Percentiles rank a stretch among this genome's conserved stretches.
These are phyloP conservation scores for Colletotrichum liaoningense DNA, from an alignment of 2,329 filamentous ascomycete species.

Conservation along the genomic window DNA sequence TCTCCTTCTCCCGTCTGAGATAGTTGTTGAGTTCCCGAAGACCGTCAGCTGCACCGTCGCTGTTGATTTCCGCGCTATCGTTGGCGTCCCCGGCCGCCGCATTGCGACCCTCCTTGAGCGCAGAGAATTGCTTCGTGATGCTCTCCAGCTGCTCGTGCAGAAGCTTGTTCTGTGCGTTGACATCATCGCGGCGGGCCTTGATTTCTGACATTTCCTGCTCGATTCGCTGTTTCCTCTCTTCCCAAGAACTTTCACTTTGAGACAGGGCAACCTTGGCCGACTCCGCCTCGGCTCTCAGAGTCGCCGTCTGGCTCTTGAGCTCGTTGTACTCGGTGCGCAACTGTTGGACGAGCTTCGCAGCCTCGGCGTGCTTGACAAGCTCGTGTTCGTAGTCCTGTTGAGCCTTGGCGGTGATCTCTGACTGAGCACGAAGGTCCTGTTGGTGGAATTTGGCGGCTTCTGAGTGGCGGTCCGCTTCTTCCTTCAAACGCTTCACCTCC, in stretches of 20 bases:
- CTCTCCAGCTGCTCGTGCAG: slow-evolving; percentile 90
- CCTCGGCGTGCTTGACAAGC: slow-evolving; percentile 93
- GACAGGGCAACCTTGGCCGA: slow-evolving; percentile 82
- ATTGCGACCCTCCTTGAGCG: slow-evolving; percentile 71
- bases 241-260: slow-evolving; percentile 90
- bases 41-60: slow-evolving; percentile 69
- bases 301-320: slow-evolving; percentile 81
- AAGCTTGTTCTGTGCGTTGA: slow-evolving; percentile 89
- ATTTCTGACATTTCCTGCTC: slow-evolving; percentile 87
- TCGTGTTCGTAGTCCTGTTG: slow-evolving; percentile 97
- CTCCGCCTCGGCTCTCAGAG: slow-evolving; percentile 83
- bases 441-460: slow-evolving; percentile 87
- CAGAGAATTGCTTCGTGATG: slow-evolving; percentile 81
- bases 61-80: slow-evolving; percentile 58
- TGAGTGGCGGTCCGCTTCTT: slow-evolving; percentile 83
- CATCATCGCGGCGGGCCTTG: slow-evolving; percentile 82
- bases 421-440: slow-evolving; percentile 91
- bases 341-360: slow-evolving; percentile 84
- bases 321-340: slow-evolving; percentile 85
- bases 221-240: slow-evolving; percentile 81
- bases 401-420: slow-evolving; percentile 90
- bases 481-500: slow-evolving; percentile 84
- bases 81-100: slow-evolving; percentile 49
- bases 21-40: slow-evolving; percentile 93
- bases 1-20: slow-evolving; percentile 95